Percentiles rank a stretch among this genome's conserved stretches.
Conservation (phyloP, 352 stramenopile species). For the Phytophthora pisi region DNA sequence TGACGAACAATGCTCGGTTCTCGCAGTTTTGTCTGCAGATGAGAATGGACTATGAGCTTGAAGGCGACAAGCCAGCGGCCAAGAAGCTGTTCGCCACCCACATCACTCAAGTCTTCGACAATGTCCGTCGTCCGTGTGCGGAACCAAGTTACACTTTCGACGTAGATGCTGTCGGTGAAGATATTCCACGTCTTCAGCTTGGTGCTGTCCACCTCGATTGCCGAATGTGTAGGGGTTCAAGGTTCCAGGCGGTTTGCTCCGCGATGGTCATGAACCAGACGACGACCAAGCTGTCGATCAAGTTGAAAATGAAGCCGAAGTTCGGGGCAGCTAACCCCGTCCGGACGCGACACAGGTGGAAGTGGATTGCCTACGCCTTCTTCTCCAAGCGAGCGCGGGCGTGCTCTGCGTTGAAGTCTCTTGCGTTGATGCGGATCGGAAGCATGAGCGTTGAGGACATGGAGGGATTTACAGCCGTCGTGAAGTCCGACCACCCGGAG, state of each 20-base stretch:
- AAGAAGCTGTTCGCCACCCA: background rate
- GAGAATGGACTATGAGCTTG: background rate
- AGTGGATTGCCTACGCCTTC: slow-evolving; percentile 9
- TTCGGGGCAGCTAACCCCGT: background rate
- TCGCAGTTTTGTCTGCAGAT: background rate
- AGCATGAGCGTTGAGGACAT: slow-evolving; percentile 2
- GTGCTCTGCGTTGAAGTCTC: slow-evolving; percentile 1
- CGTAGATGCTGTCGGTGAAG: background rate
- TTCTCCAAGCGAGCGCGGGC: slow-evolving; percentile 13
- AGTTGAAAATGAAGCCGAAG: background rate
- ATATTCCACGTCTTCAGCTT: background rate
- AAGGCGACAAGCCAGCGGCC: background rate
- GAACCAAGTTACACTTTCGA: background rate
- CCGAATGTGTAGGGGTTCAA: background rate
- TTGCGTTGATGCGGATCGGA: slow-evolving; percentile 2
- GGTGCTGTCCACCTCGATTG: background rate
- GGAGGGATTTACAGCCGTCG: background rate
- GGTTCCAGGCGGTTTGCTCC: slow-evolving; percentile 8
- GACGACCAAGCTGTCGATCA: slow-evolving; percentile 4
- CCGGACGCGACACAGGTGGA: slow-evolving; percentile 2
- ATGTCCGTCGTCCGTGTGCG: background rate
- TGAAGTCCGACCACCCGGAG: background rate
- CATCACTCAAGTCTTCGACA: background rate
- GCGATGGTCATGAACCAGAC: slow-evolving; percentile 1
- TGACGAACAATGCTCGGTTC: background rate